Evolutionary conservation across 805 yeast genomes (phyloP).

Genomic region (Starmerella bacillaris): DNA sequence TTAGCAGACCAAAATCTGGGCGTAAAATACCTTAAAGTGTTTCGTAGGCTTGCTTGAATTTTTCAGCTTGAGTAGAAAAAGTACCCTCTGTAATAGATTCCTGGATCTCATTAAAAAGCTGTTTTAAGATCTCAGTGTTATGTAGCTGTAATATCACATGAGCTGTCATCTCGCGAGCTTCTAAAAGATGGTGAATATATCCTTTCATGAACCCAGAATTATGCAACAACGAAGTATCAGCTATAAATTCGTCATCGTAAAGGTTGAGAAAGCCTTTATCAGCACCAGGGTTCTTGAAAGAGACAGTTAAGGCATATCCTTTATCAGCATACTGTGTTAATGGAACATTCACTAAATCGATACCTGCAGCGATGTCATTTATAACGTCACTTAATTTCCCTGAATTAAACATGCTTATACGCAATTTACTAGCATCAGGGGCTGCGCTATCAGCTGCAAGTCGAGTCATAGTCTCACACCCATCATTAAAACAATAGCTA

Average conservation of each 20-base stretch:
- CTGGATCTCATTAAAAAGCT: slow-evolving; percentile 22
- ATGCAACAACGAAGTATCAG: slow-evolving; percentile 20
- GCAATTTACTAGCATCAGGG: slow-evolving; percentile 4
- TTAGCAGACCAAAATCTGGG: too few relatives aligned
- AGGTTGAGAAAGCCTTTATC: slow-evolving; percentile 19
- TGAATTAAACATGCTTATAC: slow-evolving; percentile 4
- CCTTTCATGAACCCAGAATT: slow-evolving; percentile 21
- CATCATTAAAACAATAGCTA: slow-evolving; percentile 7
- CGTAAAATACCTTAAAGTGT: too few relatives aligned
- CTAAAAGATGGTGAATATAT: slow-evolving; percentile 27
- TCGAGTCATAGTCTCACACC: background rate
- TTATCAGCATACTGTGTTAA: slow-evolving; percentile 21
- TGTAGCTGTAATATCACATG: slow-evolving; percentile 27
- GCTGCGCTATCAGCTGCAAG: background rate
- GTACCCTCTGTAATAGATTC: slow-evolving; percentile 19
- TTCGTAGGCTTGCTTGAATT: slow-evolving; percentile 3
- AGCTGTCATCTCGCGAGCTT: slow-evolving; percentile 29
- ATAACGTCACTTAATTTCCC: slow-evolving; percentile 17
- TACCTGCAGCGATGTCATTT: slow-evolving; percentile 19
- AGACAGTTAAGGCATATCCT: slow-evolving; percentile 25
- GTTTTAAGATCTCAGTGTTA: slow-evolving; percentile 20
- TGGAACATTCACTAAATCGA: slow-evolving; percentile 23
- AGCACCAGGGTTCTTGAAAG: slow-evolving; percentile 17
- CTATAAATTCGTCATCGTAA: slow-evolving; percentile 19
- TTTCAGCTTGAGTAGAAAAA: slow-evolving; percentile 16